Conservation (phyloP, 1,284 basidiomycete genomes). For the Singerocomus inundabilis region DNA sequence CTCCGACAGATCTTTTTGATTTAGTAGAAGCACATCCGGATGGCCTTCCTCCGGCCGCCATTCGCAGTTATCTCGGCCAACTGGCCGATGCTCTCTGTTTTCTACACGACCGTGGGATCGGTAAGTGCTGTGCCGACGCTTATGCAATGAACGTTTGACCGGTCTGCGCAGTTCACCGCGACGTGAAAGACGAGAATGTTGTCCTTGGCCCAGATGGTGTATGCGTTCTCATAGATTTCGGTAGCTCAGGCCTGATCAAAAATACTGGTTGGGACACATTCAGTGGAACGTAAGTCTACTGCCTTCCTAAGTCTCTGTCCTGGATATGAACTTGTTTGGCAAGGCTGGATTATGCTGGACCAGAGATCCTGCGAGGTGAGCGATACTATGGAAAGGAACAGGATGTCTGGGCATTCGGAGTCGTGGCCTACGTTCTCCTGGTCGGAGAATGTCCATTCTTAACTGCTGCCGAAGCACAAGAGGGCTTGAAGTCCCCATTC, state of each 20-base stretch:
- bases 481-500: conserved; percentile 73
- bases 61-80: conserved; percentile 89
- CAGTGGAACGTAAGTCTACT: conserved; percentile 76
- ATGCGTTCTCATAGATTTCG: conserved; percentile 96
- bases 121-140: conserved; percentile 40
- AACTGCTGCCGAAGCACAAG: conserved; percentile 81
- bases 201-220: conserved; percentile 70
- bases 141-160: conserved; percentile 8
- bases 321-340: conserved; percentile 3
- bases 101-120: conserved; percentile 87
- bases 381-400: conserved; percentile 95
- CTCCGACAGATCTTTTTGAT: conserved; percentile 89
- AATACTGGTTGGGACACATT: conserved; percentile 93
- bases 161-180: conserved; percentile 78
- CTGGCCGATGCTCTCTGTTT: conserved; percentile 91
- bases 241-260: conserved; percentile 86
- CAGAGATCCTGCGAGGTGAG: conserved; percentile 94
- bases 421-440: conserved; percentile 93
- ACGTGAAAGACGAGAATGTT: conserved; percentile 99
- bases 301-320: conserved; percentile 16
- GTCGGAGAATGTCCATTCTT: conserved; percentile 95
- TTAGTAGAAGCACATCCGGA: conserved; percentile 88
- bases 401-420: conserved; percentile 98
- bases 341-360: conserved; percentile 95
- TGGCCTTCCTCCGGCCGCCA: conserved; percentile 74